phyloP scores from a whole-genome alignment of 2,329 filamentous ascomycete genomes.

The Aurifilum marmelostoma region DNA sequence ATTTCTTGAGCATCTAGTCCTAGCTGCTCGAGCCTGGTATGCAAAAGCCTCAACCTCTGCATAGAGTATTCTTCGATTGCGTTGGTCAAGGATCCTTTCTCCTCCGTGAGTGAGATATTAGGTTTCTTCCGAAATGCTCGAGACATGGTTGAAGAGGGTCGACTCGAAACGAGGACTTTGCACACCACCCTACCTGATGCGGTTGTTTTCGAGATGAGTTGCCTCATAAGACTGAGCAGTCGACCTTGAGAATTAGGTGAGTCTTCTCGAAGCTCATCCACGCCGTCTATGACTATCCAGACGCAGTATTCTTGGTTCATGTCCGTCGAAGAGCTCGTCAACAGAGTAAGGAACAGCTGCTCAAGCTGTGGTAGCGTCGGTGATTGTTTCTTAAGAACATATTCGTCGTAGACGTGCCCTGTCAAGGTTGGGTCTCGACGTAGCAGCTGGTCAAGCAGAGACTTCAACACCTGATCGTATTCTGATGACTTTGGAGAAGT shows the following conservation, averaged over 20 bases:
- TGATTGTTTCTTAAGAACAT: constrained; percentile 32
- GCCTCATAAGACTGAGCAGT: constrained; percentile 30
- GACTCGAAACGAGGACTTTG: constrained; percentile 37
- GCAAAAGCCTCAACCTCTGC: constrained; percentile 24
- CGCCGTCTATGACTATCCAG: constrained; percentile 37
- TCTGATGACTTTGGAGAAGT: constrained; percentile 37
- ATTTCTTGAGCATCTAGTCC: constrained; percentile 28
- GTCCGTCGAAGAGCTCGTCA: constrained; percentile 25
- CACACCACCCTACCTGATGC: constrained; percentile 19
- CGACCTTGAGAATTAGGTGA: constrained; percentile 28
- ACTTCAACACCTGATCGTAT: constrained; percentile 40
- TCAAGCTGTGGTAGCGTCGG: constrained; percentile 32
- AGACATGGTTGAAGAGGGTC: constrained; percentile 25
- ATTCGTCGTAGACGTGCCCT: constrained; percentile 35
- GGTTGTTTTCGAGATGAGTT: constrained; percentile 19
- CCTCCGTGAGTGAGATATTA: constrained; percentile 35
- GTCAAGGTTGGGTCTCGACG: constrained; percentile 33
- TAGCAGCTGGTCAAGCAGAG: constrained; percentile 39
- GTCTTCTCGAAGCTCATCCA: constrained; percentile 33
- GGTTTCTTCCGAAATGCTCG: constrained; percentile 29
- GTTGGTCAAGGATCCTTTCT: constrained; percentile 30
- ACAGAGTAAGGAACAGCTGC: constrained; percentile 29
- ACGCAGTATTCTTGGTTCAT: constrained; percentile 29
- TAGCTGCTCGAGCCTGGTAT: constrained; percentile 29
- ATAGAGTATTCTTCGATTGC: constrained; percentile 34